Evolutionary conservation across 148 eudicot genomes (phyloP).

Genomic region (Camellia sinensis): DNA sequence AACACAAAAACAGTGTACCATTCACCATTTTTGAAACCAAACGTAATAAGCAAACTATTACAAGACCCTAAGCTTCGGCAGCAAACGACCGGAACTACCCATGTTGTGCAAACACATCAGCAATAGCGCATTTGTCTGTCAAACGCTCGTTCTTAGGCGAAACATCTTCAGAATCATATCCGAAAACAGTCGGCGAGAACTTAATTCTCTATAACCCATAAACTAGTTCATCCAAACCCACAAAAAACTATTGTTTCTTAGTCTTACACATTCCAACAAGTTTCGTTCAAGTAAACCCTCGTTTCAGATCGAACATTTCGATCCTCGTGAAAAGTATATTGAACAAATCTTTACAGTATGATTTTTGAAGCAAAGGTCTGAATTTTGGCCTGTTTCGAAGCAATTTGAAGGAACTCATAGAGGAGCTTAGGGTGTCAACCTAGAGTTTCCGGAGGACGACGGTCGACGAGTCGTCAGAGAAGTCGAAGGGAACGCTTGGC

Average conservation of each 20-base stretch:
- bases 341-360: constrained; percentile 57
- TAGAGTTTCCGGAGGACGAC: constrained; percentile 40
- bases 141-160: too few relatives aligned
- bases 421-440: constrained; percentile 50
- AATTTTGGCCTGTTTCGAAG: constrained; percentile 24
- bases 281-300: constrained; percentile 37
- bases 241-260: constrained; percentile 16
- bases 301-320: constrained; percentile 54
- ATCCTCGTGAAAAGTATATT: constrained; percentile 57
- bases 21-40: too few relatives aligned
- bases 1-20: too few relatives aligned
- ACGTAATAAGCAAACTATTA: too few relatives aligned
- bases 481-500: constrained; percentile 36
- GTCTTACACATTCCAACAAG: constrained; percentile 38
- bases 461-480: constrained; percentile 53
- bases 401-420: constrained; percentile 48
- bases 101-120: too few relatives aligned
- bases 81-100: too few relatives aligned
- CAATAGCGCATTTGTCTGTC: too few relatives aligned
- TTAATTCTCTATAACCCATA: constrained; percentile 51
- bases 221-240: constrained; percentile 52
- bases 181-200: constrained; percentile 68
- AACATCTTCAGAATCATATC: constrained; percentile 62
- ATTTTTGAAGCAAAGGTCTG: constrained; percentile 28
- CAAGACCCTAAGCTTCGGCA: too few relatives aligned